A percentile compares a stretch with the other conserved stretches of the same genome.
Conservation (phyloP, 108 stramenopile species). For the Nannochloropsis gaditana region DNA sequence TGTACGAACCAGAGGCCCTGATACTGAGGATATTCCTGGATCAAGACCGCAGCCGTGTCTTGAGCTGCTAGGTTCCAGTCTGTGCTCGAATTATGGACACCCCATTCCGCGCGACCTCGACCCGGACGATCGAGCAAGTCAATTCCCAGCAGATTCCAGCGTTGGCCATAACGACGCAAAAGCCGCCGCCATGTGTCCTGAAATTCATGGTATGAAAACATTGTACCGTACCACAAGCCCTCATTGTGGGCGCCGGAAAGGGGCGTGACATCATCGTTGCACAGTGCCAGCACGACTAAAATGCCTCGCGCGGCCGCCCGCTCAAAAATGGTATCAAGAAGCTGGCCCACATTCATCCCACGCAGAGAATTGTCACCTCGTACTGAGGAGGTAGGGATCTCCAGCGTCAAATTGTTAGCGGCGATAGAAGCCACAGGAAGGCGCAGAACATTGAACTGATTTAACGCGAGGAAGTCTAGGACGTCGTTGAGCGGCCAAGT, state of each 20-base stretch:
- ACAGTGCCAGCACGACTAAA: neutral
- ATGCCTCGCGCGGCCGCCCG: neutral
- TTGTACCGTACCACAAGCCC: neutral
- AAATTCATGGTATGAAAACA: neutral
- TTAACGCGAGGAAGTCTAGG: neutral
- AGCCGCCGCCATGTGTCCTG: neutral
- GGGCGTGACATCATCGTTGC: neutral
- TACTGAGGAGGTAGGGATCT: neutral
- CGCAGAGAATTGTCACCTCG: neutral
- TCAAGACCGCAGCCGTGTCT: neutral
- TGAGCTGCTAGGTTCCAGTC: constrained; percentile 3
- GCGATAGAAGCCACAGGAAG: neutral
- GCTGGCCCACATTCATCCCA: neutral
- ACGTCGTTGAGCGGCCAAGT: neutral
- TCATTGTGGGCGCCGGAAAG: neutral
- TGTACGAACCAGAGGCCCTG: neutral
- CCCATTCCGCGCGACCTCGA: constrained; percentile 13
- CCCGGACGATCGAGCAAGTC: constrained; percentile 19
- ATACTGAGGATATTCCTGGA: constrained; percentile 6
- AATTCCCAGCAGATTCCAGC: neutral
- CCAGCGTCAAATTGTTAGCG: neutral
- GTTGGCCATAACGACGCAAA: neutral
- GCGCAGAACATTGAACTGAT: neutral
- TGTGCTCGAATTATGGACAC: neutral
- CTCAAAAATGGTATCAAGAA: constrained; percentile 13